Percentiles rank a stretch among this genome's conserved stretches.
Evolutionary conservation across 176 grass and related monocot species (phyloP).

Genomic region (Cymbopogon citratus): DNA sequence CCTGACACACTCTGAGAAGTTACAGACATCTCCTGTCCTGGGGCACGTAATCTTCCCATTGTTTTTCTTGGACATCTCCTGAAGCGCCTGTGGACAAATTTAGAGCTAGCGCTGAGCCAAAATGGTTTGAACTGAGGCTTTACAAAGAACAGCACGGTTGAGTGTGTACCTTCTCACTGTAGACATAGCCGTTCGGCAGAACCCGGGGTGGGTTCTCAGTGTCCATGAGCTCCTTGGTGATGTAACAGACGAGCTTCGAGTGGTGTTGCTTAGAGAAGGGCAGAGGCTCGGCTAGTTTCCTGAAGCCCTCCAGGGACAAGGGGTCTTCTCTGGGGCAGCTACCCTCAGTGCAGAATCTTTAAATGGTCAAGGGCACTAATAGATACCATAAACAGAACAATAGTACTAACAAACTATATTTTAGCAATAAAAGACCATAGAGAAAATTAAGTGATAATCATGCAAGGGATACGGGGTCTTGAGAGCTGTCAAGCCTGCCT

Average conservation of each 20-base stretch:
- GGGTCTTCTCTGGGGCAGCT: conserved; percentile 91
- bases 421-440: conserved; percentile 4
- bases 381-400: neutral
- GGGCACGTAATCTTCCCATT: conserved; percentile 82
- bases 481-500: conserved; percentile 87
- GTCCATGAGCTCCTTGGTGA: conserved; percentile 97
- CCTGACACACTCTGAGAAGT: conserved; percentile 70
- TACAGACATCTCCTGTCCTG: conserved; percentile 56
- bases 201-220: conserved; percentile 90
- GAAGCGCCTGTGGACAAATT: conserved; percentile 49
- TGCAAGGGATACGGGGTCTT: conserved; percentile 78
- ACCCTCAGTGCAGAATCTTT: conserved; percentile 69
- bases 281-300: conserved; percentile 75
- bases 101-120: neutral
- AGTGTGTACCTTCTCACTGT: conserved; percentile 67
- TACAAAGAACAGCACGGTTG: neutral
- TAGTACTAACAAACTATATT: neutral
- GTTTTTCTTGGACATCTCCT: conserved; percentile 92
- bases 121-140: neutral
- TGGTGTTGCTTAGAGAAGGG: conserved; percentile 91
- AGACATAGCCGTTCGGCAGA: conserved; percentile 88
- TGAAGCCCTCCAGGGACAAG: conserved; percentile 67
- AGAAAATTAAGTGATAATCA: conserved; percentile 8
- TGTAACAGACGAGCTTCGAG: conserved; percentile 94
- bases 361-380: conserved; percentile 48